Percentiles rank a stretch among this genome's conserved stretches.
These are phyloP conservation scores for Microcyclosporella mali DNA, from an alignment of 2,329 filamentous ascomycete genomes.

Conservation along the genomic window DNA sequence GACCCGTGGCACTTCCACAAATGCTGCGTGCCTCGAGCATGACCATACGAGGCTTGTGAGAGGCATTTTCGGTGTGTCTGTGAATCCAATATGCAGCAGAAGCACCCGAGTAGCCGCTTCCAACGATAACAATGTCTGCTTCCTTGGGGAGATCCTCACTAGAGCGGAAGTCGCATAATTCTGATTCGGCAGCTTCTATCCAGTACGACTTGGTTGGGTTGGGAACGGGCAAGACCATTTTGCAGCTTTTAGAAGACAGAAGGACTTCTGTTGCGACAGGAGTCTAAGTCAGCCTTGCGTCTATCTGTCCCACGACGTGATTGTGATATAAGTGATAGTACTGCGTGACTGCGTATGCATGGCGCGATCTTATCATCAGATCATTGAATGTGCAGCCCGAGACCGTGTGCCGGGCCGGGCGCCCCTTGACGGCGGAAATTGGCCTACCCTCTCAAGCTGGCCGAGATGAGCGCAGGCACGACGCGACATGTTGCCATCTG, in stretches of 20 bases:
- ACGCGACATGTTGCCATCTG: no score
- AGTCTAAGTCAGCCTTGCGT: no score
- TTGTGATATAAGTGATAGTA: no score
- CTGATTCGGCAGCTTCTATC: conserved; percentile 23
- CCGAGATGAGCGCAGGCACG: no score
- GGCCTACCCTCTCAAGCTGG: no score
- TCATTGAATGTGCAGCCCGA: no score
- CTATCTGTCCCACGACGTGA: no score
- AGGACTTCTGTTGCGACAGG: neutral
- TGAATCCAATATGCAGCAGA: conserved; percentile 28
- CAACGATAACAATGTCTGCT: conserved; percentile 45
- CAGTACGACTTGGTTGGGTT: conserved; percentile 22
- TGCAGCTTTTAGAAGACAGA: neutral
- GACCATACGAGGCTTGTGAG: conserved; percentile 13
- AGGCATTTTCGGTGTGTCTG: conserved; percentile 17
- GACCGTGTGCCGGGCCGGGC: no score
- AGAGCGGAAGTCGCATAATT: conserved; percentile 16
- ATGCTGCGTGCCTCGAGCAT: conserved; percentile 18
- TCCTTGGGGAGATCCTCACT: conserved; percentile 25
- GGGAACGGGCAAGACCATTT: conserved; percentile 16
- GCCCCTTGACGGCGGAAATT: no score
- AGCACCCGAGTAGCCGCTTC: conserved; percentile 43
- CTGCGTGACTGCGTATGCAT: no score
- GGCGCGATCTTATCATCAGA: no score
- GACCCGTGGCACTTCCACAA: conserved; percentile 16